A percentile compares a stretch with the other conserved stretches of the same genome.
Evolutionary conservation across 176 grass and related monocot genomes (phyloP).

Genomic region (Phragmites australis): DNA sequence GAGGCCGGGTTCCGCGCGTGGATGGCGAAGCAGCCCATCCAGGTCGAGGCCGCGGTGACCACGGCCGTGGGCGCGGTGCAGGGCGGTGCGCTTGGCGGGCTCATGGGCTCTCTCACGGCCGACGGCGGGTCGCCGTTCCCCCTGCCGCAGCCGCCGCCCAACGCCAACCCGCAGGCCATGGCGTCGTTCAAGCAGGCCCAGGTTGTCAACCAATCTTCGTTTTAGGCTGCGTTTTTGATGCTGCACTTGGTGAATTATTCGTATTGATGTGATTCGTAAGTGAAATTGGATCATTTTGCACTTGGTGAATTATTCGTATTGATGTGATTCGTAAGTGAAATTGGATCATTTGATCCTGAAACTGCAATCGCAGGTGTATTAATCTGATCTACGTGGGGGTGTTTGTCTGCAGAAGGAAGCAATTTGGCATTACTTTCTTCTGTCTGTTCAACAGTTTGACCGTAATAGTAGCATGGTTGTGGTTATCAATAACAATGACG

Average conservation of each 20-base stretch:
- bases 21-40: slow-evolving; percentile 69
- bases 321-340: neutral
- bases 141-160: slow-evolving; percentile 44
- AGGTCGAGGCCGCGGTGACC: slow-evolving; percentile 64
- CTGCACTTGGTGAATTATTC: neutral
- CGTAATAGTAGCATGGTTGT: neutral
- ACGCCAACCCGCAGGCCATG: slow-evolving; percentile 57
- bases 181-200: slow-evolving; percentile 70
- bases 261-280: neutral
- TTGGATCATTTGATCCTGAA: neutral
- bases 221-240: neutral
- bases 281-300: no score
- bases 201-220: slow-evolving; percentile 36
- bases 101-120: slow-evolving; percentile 59
- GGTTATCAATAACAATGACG: neutral
- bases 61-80: slow-evolving; percentile 63
- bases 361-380: neutral
- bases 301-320: neutral
- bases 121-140: slow-evolving; percentile 52
- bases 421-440: neutral
- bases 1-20: slow-evolving; percentile 66
- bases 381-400: neutral
- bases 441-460: neutral
- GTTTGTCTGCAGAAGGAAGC: neutral
- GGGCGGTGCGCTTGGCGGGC: slow-evolving; percentile 57